phyloP scores from a whole-genome alignment of 345 rosid genomes.

The Euphorbia pulcherrima region DNA sequence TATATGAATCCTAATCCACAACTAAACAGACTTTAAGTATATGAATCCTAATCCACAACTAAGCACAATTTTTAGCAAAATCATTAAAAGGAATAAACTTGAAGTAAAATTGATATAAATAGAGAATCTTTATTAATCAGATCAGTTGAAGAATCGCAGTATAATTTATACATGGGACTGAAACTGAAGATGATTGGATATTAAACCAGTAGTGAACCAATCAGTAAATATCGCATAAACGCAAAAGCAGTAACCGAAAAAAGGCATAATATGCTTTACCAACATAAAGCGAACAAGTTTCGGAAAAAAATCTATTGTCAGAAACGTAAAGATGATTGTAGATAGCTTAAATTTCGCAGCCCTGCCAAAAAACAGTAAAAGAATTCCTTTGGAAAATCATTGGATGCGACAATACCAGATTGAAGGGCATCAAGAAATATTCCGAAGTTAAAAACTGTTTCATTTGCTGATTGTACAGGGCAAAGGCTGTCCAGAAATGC shows the following conservation, averaged over 20 bases:
- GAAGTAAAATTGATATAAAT: too few relatives aligned
- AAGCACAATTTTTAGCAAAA: too few relatives aligned
- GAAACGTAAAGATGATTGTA: background rate
- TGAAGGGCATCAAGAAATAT: conserved; percentile 32
- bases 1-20: too few relatives aligned
- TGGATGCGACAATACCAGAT: conserved; percentile 31
- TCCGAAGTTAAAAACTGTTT: conserved; percentile 26
- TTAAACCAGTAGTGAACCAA: background rate
- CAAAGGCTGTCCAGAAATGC: conserved; percentile 20
- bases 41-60: too few relatives aligned
- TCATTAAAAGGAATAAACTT: too few relatives aligned
- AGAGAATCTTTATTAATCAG: background rate
- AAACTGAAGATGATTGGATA: background rate
- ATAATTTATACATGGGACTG: background rate
- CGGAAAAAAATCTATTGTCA: background rate
- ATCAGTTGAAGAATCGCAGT: background rate
- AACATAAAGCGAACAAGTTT: background rate
- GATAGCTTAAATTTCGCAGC: conserved; percentile 36
- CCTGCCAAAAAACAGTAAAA: conserved; percentile 41
- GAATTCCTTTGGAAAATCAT: conserved; percentile 29
- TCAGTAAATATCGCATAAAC: background rate
- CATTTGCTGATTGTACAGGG: conserved; percentile 21
- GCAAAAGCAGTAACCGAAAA: background rate
- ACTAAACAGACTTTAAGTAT: too few relatives aligned
- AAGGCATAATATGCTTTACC: background rate